These are phyloP conservation scores for Penicillium fimorum DNA, from an alignment of 495 filamentous ascomycete genomes.

Conservation along the genomic window DNA sequence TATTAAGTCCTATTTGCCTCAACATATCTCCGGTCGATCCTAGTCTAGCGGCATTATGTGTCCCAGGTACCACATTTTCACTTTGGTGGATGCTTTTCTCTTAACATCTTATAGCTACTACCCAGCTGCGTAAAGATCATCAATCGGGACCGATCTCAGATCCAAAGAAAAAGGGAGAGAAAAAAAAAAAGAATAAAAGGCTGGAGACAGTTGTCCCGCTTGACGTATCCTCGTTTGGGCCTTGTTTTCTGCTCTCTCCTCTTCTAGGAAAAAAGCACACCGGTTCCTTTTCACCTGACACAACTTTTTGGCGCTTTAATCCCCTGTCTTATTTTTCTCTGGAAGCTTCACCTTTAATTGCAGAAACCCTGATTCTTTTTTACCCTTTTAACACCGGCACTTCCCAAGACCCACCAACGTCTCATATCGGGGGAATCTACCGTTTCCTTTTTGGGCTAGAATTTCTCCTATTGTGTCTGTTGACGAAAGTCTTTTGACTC, in stretches of 20 bases:
- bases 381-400: slow-evolving; percentile 11
- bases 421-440: slow-evolving; percentile 26
- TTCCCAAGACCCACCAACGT: slow-evolving; percentile 36
- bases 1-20: slow-evolving; percentile 8
- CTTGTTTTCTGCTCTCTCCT: slow-evolving; percentile 6
- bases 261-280: slow-evolving; percentile 6
- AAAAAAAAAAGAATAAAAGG: slow-evolving; percentile 1
- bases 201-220: slow-evolving; percentile 9
- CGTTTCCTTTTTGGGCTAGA: slow-evolving; percentile 13
- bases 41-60: slow-evolving; percentile 12
- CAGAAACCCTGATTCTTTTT: slow-evolving; percentile 29
- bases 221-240: slow-evolving; percentile 8
- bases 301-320: slow-evolving; percentile 5
- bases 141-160: slow-evolving; percentile 15
- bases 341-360: slow-evolving; percentile 28
- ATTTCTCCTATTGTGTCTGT: slow-evolving; percentile 6
- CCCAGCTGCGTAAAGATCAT: slow-evolving; percentile 29
- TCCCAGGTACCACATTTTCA: slow-evolving; percentile 14
- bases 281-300: slow-evolving; percentile 9
- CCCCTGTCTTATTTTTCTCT: background rate
- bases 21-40: slow-evolving; percentile 23
- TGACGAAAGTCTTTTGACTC: background rate
- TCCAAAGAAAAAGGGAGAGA: slow-evolving; percentile 10
- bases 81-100: slow-evolving; percentile 15
- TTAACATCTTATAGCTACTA: slow-evolving; percentile 7